Base-by-base conservation (phyloP, 2,329 filamentous ascomycete genomes). In the Cyphellophora europaea region DNA sequence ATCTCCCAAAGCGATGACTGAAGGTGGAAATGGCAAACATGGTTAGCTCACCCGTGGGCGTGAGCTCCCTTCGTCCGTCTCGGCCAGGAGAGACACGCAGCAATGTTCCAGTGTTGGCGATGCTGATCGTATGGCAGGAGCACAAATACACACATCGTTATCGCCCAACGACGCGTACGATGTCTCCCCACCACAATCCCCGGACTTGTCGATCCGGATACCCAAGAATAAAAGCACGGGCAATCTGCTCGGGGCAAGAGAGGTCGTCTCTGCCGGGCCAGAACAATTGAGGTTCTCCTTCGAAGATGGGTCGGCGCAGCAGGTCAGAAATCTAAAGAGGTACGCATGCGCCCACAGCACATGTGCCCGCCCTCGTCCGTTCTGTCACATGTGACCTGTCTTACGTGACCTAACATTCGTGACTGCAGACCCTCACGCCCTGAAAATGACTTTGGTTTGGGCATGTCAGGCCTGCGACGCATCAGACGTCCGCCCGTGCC, bases 381-480 rank as follows among this genome's bases (percentile, higher is more conserved):
- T 25, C n/a, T n/a, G 21, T 25, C 8, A n/a, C 21, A 25, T 25
- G 21, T 25, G 21, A 25, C 21, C 21, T 25, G 21, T 25, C 8
- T 25, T 8, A 25, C 21, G 21, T 25, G 21, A 21, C 30, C 19
- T 19, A 33, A 30, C 29, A 17, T 15, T 34, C 39, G 14, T 32
- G 35, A 41, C 27, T 31, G 36, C 42, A 93, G 85, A 67, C 85
- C 84, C 53, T 77, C 86, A 53, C 73, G 93, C 55, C 74, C 93
- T 56, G 87, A 89, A 61, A 85, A 89, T 62, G 87, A 93, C 53
- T 83, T 91, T 69, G 85, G 85, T 49, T 65, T 91, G 44, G 85
- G 85, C 36, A 72, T 81, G 29, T 93, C 86, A 37, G 88, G 91
- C 48, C 72, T 98, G 53, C 82, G 88, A 56, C 82, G 91, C 52